phyloP scores from a whole-genome alignment of 1,284 basidiomycete genomes.

The Irpex rosettiformis region DNA sequence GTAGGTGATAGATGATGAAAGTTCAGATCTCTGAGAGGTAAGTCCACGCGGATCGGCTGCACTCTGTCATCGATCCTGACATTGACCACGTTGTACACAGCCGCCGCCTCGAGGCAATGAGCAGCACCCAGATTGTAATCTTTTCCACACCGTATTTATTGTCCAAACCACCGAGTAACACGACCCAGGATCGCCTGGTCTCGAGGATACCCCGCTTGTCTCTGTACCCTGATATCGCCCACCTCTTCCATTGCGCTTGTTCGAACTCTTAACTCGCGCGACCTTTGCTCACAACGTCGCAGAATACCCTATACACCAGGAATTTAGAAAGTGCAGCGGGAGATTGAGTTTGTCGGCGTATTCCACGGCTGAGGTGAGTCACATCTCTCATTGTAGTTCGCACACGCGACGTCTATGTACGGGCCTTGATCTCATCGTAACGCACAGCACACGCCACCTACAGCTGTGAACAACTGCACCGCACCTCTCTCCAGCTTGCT shows the following conservation, averaged over 20 bases:
- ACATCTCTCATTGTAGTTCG: not conserved
- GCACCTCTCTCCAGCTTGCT: not conserved
- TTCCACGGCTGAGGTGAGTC: not conserved
- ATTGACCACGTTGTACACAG: slow-evolving; percentile 3
- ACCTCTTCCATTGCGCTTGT: too few species aligned
- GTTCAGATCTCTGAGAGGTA: not conserved
- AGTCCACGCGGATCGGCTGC: not conserved
- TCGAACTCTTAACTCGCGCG: too few species aligned
- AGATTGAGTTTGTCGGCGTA: not conserved
- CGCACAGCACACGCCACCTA: not conserved
- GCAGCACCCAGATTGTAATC: not conserved
- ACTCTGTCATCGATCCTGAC: not conserved
- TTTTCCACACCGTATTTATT: not conserved
- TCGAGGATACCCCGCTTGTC: not conserved
- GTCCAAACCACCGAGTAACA: not conserved
- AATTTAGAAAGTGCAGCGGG: not conserved
- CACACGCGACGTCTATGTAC: not conserved
- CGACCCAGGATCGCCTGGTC: not conserved
- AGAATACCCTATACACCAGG: too few species aligned
- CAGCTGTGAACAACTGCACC: not conserved
- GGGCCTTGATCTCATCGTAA: not conserved
- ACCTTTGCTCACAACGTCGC: not conserved
- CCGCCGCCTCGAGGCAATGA: slow-evolving; percentile 4
- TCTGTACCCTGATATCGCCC: not conserved
- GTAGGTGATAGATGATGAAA: not conserved